Percentiles rank a stretch among this genome's conserved stretches.
Conservation (phyloP, 352 stramenopile genomes). For the Thalassiosira hispida region DNA sequence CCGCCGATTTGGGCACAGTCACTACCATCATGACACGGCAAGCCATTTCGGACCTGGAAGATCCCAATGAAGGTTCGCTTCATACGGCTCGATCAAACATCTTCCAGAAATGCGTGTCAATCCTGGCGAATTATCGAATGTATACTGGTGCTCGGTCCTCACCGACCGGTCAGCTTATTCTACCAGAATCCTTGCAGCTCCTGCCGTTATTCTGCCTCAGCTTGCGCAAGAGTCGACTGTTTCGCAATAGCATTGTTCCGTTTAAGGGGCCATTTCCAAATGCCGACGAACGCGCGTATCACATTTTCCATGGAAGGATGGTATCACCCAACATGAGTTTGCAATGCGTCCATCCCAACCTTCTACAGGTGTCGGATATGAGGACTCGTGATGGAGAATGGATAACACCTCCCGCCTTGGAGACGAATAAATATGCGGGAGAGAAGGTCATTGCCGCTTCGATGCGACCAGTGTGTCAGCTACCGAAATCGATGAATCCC, state of each 20-base stretch:
- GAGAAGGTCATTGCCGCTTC: conserved; percentile 46
- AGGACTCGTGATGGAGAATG: conserved; percentile 53
- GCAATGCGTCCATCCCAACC: conserved; percentile 66
- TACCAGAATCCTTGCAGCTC: conserved; percentile 67
- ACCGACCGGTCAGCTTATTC: conserved; percentile 60
- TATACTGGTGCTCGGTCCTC: conserved; percentile 54
- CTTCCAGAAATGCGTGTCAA: conserved; percentile 54
- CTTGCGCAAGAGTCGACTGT: conserved; percentile 69
- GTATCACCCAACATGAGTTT: conserved; percentile 59
- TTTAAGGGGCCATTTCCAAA: conserved; percentile 51
- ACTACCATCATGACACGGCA: conserved; percentile 56
- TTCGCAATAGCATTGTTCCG: conserved; percentile 47
- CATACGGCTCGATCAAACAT: conserved; percentile 51
- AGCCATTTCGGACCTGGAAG: conserved; percentile 44
- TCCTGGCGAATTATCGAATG: conserved; percentile 68
- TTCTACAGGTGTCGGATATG: conserved; percentile 56
- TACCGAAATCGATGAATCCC: conserved; percentile 61
- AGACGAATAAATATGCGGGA: conserved; percentile 36
- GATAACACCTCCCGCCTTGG: conserved; percentile 34
- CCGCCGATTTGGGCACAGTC: conserved; percentile 66
- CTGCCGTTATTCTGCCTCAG: conserved; percentile 75
- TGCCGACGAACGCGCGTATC: conserved; percentile 74
- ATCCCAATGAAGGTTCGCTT: conserved; percentile 43
- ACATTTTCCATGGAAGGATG: conserved; percentile 59
- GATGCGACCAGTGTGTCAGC: conserved; percentile 41